Evolutionary conservation across 148 eudicot genomes (phyloP).

Genomic region (Cornus suecica): DNA sequence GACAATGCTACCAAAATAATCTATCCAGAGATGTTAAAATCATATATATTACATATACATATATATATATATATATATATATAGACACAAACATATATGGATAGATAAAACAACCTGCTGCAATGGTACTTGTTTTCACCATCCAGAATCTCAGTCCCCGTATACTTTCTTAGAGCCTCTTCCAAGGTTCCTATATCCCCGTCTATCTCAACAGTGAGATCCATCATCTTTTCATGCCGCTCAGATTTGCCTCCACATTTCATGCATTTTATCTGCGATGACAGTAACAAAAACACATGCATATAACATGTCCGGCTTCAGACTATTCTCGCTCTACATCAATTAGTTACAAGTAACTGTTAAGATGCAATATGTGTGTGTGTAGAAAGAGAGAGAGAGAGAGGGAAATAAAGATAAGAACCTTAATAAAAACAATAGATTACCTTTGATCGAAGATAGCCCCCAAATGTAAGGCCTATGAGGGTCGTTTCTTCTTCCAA

Average conservation of each 20-base stretch:
- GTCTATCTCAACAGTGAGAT: constrained; percentile 76
- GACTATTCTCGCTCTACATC: neutral
- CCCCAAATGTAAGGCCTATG: constrained; percentile 85
- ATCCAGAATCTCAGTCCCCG: constrained; percentile 68
- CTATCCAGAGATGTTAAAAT: neutral
- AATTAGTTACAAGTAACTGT: neutral
- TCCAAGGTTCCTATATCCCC: constrained; percentile 80
- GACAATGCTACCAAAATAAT: neutral
- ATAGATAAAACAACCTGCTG: constrained; percentile 55
- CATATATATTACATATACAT: too few species aligned
- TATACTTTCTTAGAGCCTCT: constrained; percentile 65
- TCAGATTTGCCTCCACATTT: constrained; percentile 72
- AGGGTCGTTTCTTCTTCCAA: constrained; percentile 70
- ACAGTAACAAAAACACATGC: neutral
- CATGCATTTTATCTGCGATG: constrained; percentile 67
- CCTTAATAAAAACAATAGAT: neutral
- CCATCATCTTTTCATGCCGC: constrained; percentile 80
- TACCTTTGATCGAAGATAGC: constrained; percentile 83
- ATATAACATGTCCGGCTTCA: neutral
- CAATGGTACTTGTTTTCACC: constrained; percentile 89
- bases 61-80: too few species aligned
- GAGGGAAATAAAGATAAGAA: neutral
- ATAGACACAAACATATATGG: too few species aligned
- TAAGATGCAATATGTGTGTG: neutral
- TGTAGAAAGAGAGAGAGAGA: neutral